Evolutionary conservation across 352 stramenopile species (phyloP).

Genomic region (Pythium guiyangense): DNA sequence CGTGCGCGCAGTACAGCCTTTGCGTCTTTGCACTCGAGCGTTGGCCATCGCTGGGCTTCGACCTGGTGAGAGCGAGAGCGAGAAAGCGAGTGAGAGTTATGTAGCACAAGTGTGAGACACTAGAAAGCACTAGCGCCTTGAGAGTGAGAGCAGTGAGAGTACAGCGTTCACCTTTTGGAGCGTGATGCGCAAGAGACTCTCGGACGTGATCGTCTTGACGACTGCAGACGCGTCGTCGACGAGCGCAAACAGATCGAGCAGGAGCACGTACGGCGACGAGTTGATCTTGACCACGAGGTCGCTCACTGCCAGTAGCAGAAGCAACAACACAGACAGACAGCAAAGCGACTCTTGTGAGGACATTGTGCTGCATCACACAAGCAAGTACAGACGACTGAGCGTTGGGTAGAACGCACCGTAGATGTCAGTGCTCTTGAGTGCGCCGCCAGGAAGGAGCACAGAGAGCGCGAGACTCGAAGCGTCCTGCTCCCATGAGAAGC

Average conservation of each 20-base stretch:
- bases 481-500: conserved; percentile 68
- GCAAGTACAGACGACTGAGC: not conserved
- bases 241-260: conserved; percentile 55
- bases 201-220: conserved; percentile 37
- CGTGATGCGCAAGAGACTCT: conserved; percentile 38
- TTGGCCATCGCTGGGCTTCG: conserved; percentile 29
- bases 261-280: conserved; percentile 61
- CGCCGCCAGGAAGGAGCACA: conserved; percentile 42
- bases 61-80: not conserved
- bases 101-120: no score
- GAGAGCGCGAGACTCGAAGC: conserved; percentile 37
- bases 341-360: not conserved
- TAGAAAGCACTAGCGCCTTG: no score
- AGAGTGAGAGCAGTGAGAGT: not conserved
- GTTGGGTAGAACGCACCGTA: conserved; percentile 41
- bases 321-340: not conserved
- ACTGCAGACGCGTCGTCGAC: conserved; percentile 49
- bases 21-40: conserved; percentile 29
- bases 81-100: no score
- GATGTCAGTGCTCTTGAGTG: conserved; percentile 51
- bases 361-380: not conserved
- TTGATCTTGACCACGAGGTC: conserved; percentile 83
- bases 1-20: conserved; percentile 39
- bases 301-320: conserved; percentile 34
- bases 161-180: conserved; percentile 35